Conservation (phyloP, 2,329 filamentous ascomycete species). For the Calonectria pseudoreteaudii region DNA sequence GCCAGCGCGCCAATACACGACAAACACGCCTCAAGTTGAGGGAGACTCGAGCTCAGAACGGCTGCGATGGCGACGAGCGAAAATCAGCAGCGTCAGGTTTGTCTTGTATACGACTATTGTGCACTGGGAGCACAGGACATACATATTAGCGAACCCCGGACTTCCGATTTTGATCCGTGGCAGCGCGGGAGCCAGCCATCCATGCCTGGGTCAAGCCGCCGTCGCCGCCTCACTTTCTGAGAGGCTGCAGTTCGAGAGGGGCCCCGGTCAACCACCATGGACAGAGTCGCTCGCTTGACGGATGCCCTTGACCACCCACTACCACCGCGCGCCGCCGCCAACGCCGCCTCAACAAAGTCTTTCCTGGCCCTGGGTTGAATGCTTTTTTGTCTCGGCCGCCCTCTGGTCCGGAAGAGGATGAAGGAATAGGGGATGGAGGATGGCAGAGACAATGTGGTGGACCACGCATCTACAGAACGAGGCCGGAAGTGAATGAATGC, state of each 20-base stretch:
- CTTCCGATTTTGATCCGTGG: slow-evolving; percentile 20
- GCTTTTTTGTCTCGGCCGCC: not conserved
- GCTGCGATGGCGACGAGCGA: not conserved
- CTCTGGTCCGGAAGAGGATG: not conserved
- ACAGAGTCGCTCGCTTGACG: not conserved
- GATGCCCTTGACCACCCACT: slow-evolving; percentile 4
- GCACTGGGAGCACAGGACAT: not conserved
- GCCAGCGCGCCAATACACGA: not conserved
- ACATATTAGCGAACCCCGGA: not conserved
- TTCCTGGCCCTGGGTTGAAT: not conserved
- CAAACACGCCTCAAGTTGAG: not conserved
- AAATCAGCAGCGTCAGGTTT: not conserved
- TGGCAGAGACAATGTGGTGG: not conserved
- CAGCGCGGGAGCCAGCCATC: slow-evolving; percentile 27
- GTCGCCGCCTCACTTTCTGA: slow-evolving; percentile 35
- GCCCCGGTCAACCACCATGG: slow-evolving; percentile 3
- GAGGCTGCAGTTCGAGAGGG: slow-evolving; percentile 9
- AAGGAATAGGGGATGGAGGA: not conserved
- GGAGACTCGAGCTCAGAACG: not conserved
- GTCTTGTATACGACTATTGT: not conserved
- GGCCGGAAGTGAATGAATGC: not conserved
- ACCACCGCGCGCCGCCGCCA: slow-evolving; percentile 7
- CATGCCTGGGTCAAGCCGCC: slow-evolving; percentile 11
- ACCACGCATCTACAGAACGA: not conserved
- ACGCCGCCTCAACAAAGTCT: slow-evolving; percentile 24